phyloP scores from a whole-genome alignment of 768 basidiomycete genomes.

The Russula brevipes region DNA sequence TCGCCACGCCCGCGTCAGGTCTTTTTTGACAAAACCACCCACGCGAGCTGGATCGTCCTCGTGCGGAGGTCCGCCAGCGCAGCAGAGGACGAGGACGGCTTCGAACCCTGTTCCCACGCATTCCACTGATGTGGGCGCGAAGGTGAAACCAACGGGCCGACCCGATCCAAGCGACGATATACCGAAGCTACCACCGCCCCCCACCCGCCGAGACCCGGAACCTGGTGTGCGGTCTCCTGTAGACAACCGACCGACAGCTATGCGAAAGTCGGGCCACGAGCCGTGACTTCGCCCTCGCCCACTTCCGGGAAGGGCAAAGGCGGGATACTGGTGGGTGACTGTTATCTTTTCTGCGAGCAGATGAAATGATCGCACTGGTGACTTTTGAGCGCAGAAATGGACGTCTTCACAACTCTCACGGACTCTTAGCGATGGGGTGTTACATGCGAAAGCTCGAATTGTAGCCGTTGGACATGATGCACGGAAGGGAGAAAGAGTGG shows the following conservation, averaged over 20 bases:
- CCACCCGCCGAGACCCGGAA: conserved; percentile 13
- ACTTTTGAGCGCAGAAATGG: conserved; percentile 32
- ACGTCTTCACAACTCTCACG: conserved; percentile 49
- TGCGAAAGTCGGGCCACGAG: conserved; percentile 30
- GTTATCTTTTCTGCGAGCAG: not conserved
- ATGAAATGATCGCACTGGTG: not conserved
- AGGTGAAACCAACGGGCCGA: conserved; percentile 35
- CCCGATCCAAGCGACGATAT: conserved; percentile 25
- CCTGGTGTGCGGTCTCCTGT: conserved; percentile 9
- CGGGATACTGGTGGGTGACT: not conserved
- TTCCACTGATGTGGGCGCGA: conserved; percentile 27
- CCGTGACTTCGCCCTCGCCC: conserved; percentile 26
- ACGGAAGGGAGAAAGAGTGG: conserved; percentile 49
- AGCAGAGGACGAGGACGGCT: conserved; percentile 14
- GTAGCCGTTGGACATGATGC: conserved; percentile 26
- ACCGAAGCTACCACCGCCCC: not conserved
- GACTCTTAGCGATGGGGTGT: conserved; percentile 58
- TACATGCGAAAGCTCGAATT: conserved; percentile 40
- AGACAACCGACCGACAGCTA: conserved; percentile 17
- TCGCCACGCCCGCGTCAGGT: conserved; percentile 57
- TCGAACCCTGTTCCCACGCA: conserved; percentile 20
- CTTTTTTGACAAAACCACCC: conserved; percentile 34
- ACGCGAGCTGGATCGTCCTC: conserved; percentile 34
- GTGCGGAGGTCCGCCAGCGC: conserved; percentile 24
- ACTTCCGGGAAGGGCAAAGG: not conserved